These are phyloP conservation scores for Barnettozyma botsteinii DNA, from an alignment of 805 yeast genomes.

Conservation along the genomic window DNA sequence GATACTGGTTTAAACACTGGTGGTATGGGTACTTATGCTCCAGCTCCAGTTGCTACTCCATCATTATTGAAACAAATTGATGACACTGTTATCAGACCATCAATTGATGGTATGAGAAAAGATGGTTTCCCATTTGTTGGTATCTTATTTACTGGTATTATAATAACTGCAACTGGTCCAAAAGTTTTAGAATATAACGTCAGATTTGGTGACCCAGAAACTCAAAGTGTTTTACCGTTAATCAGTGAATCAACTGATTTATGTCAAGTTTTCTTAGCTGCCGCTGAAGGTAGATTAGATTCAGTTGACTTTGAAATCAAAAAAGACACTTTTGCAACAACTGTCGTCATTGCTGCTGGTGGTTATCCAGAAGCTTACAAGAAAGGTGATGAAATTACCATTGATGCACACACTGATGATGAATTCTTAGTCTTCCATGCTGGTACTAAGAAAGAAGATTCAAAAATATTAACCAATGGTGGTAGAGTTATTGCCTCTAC, in stretches of 20 bases:
- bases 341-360: constrained; percentile 94
- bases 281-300: constrained; percentile 91
- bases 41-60: constrained; percentile 92
- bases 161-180: constrained; percentile 84
- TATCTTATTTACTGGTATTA: constrained; percentile 89
- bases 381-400: constrained; percentile 80
- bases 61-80: constrained; percentile 65
- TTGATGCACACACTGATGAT: constrained; percentile 34
- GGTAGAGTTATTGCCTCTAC: constrained; percentile 97
- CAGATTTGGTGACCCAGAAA: constrained; percentile 98
- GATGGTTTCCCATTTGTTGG: constrained; percentile 97
- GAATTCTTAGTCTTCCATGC: constrained; percentile 88
- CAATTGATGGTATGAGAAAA: constrained; percentile 91
- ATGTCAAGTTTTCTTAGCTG: constrained; percentile 87
- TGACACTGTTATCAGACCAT: constrained; percentile 74
- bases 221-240: constrained; percentile 91
- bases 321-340: constrained; percentile 63
- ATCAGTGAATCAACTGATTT: constrained; percentile 81
- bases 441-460: constrained; percentile 66
- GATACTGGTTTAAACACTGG: constrained; percentile 96
- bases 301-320: constrained; percentile 58
- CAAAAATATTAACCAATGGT: constrained; percentile 75
- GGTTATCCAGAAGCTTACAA: constrained; percentile 89
- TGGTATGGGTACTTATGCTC: constrained; percentile 99
- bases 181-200: constrained; percentile 95